phyloP scores from a whole-genome alignment of 306 rosid genomes.

The Lathyrus aphaca region DNA sequence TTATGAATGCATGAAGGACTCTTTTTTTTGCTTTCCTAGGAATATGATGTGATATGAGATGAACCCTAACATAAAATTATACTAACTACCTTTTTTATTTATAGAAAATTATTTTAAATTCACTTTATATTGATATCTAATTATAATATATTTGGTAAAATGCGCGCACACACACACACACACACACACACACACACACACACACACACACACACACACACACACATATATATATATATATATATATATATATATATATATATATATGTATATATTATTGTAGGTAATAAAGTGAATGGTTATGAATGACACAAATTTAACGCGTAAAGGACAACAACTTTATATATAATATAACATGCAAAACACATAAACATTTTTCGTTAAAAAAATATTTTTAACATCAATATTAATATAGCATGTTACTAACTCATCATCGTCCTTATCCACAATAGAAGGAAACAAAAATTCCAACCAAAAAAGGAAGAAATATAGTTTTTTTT shows the following conservation, averaged over 20 bases:
- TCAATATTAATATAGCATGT: conserved; percentile 40
- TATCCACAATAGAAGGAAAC: conserved; percentile 35
- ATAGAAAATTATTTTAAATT: background rate
- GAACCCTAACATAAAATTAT: too few relatives aligned
- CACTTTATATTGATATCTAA: background rate
- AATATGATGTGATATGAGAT: too few relatives aligned
- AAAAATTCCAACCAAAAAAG: conserved; percentile 20
- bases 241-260: background rate
- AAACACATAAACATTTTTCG: background rate
- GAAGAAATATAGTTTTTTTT: background rate
- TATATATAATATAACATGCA: conserved; percentile 17
- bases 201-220: too few relatives aligned
- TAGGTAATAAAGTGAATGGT: background rate
- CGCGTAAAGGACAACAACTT: conserved; percentile 36
- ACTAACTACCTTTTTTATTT: background rate
- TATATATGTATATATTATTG: background rate
- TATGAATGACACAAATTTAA: background rate
- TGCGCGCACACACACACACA: too few relatives aligned
- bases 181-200: too few relatives aligned
- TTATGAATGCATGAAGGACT: too few relatives aligned
- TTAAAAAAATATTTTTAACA: conserved; percentile 11
- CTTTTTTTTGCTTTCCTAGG: too few relatives aligned
- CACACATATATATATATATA: background rate
- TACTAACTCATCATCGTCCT: conserved; percentile 5
- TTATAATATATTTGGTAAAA: background rate